Percentiles rank a stretch among this genome's conserved stretches.
These are phyloP conservation scores for Hygrophila difformis DNA, from an alignment of 257 asterid genomes.

Conservation along the genomic window DNA sequence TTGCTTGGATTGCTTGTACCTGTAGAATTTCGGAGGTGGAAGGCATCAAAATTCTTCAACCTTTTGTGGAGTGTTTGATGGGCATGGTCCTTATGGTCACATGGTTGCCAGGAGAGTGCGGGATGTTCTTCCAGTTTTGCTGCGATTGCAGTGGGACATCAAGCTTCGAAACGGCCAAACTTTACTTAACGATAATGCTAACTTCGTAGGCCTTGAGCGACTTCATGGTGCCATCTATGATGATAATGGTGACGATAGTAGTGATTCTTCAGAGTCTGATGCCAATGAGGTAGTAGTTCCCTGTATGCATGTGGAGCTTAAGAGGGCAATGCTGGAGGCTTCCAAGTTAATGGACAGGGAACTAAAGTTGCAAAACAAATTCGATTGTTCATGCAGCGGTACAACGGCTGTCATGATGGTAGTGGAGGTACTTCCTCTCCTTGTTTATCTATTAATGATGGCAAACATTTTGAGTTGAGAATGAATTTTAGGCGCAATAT, in stretches of 20 bases:
- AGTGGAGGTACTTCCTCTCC: constrained; percentile 41
- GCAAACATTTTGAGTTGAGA: neutral
- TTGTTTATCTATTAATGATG: neutral
- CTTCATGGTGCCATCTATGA: constrained; percentile 68
- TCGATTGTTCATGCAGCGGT: constrained; percentile 93
- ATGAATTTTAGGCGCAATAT: no score
- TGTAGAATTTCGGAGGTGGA: constrained; percentile 61
- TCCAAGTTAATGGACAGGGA: constrained; percentile 89
- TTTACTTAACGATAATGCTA: constrained; percentile 28
- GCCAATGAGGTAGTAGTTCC: constrained; percentile 65
- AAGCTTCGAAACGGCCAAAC: constrained; percentile 28
- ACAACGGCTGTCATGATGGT: constrained; percentile 77
- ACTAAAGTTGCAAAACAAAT: constrained; percentile 66
- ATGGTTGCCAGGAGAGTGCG: constrained; percentile 92
- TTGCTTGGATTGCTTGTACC: constrained; percentile 50
- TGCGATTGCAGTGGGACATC: constrained; percentile 60
- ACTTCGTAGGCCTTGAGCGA: constrained; percentile 37
- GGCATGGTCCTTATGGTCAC: constrained; percentile 97
- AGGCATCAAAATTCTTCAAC: constrained; percentile 39
- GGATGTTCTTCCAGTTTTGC: constrained; percentile 67
- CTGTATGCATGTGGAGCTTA: constrained; percentile 55
- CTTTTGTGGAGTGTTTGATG: constrained; percentile 94
- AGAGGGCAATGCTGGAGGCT: constrained; percentile 68
- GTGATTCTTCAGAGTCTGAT: constrained; percentile 47
- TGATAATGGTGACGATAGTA: constrained; percentile 21